A percentile compares a stretch with the other conserved stretches of the same genome.
Conservation (phyloP, 2,329 filamentous ascomycete genomes). For the Periconia digitata region DNA sequence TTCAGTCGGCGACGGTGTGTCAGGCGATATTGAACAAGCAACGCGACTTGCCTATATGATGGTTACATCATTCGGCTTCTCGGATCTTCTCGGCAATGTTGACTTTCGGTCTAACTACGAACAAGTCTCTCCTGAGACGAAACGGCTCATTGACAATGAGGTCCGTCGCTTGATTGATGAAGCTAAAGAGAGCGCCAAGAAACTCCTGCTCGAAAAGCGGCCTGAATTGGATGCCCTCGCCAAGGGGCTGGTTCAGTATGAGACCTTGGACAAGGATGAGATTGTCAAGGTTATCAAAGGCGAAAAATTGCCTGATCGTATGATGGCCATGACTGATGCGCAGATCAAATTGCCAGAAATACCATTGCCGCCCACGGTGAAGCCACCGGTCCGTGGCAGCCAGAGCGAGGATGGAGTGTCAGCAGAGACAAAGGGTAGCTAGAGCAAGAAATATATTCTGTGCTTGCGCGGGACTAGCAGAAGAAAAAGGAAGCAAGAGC, state of each 20-base stretch:
- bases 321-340: slow-evolving; percentile 58
- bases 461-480: too few species aligned
- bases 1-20: slow-evolving; percentile 86
- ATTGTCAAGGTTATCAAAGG: slow-evolving; percentile 88
- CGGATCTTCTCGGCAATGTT: slow-evolving; percentile 81
- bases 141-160: slow-evolving; percentile 82
- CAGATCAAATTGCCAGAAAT: slow-evolving; percentile 69
- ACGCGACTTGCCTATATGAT: slow-evolving; percentile 83
- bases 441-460: background rate
- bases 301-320: slow-evolving; percentile 73
- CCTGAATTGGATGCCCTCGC: slow-evolving; percentile 86
- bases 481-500: background rate
- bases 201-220: slow-evolving; percentile 72
- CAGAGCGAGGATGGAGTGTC: slow-evolving; percentile 19
- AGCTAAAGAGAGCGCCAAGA: slow-evolving; percentile 71
- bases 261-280: slow-evolving; percentile 85
- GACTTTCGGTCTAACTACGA: slow-evolving; percentile 82
- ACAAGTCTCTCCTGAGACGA: slow-evolving; percentile 80
- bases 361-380: slow-evolving; percentile 18
- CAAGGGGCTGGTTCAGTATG: slow-evolving; percentile 88
- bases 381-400: slow-evolving; percentile 21
- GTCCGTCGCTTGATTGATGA: slow-evolving; percentile 84
- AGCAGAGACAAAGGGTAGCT: slow-evolving; percentile 15
- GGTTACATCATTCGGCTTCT: slow-evolving; percentile 90
- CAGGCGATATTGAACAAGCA: slow-evolving; percentile 77